Percentiles rank a stretch among this genome's conserved stretches.
These are phyloP conservation scores for Russula foetens DNA, from an alignment of 768 basidiomycete genomes.

Conservation along the genomic window DNA sequence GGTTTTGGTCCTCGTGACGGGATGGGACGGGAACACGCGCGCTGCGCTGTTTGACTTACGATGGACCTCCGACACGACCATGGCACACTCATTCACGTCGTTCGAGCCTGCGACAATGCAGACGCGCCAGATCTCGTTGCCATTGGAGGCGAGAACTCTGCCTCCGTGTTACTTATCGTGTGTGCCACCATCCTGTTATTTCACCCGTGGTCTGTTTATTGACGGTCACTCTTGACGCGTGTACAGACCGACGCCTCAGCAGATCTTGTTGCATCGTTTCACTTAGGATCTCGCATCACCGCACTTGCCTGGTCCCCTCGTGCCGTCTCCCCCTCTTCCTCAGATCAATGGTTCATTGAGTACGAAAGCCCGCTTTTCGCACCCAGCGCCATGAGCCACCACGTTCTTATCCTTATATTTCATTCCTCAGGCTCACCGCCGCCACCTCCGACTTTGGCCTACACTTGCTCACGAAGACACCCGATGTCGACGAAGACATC, in stretches of 20 bases:
- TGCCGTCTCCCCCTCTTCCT: constrained; percentile 54
- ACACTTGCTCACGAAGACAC: constrained; percentile 55
- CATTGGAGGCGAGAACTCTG: constrained; percentile 62
- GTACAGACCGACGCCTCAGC: constrained; percentile 33
- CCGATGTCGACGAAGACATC: constrained; percentile 39
- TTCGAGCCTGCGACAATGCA: constrained; percentile 55
- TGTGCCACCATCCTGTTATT: constrained; percentile 23
- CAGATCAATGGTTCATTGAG: constrained; percentile 68
- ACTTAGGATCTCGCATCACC: constrained; percentile 62
- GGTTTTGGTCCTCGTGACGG: no score
- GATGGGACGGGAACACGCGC: background rate
- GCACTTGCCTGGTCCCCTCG: constrained; percentile 73
- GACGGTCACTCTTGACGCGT: constrained; percentile 28
- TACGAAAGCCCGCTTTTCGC: constrained; percentile 27
- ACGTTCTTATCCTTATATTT: background rate
- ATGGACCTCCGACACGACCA: constrained; percentile 60
- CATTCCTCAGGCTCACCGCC: constrained; percentile 51
- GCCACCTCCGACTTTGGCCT: constrained; percentile 65
- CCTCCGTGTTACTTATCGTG: constrained; percentile 61
- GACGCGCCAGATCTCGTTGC: constrained; percentile 66
- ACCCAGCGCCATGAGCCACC: background rate
- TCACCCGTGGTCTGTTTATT: constrained; percentile 9
- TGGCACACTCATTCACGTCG: constrained; percentile 49
- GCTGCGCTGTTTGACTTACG: background rate
- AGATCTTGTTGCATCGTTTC: constrained; percentile 57